Percentiles rank a stretch among this genome's conserved stretches.
Evolutionary conservation across 2,329 filamentous ascomycete genomes (phyloP).

Genomic region (Nothopassalora personata): DNA sequence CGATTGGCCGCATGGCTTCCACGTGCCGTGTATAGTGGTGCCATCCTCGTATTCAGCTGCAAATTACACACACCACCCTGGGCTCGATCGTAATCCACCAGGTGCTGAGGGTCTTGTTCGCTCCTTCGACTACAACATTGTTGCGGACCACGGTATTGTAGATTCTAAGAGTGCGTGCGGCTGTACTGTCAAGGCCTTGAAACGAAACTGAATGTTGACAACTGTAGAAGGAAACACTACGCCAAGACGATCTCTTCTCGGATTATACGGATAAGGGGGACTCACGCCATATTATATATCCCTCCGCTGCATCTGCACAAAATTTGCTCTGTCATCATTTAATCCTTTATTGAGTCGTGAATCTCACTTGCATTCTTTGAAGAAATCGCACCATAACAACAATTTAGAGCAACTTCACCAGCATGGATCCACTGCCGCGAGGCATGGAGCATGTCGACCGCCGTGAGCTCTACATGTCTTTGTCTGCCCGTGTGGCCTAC

Average conservation of each 20-base stretch:
- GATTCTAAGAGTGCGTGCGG: too few relatives aligned
- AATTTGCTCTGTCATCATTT: not conserved
- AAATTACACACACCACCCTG: too few relatives aligned
- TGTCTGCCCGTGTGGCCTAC: conserved; percentile 65
- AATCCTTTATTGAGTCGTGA: not conserved
- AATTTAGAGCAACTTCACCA: not conserved
- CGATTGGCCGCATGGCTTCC: not conserved
- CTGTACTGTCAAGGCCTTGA: too few relatives aligned
- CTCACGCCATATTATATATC: conserved; percentile 1
- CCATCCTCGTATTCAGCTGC: not conserved
- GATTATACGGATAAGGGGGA: too few relatives aligned
- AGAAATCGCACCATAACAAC: not conserved
- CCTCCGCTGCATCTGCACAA: not conserved
- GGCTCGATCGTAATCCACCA: too few relatives aligned
- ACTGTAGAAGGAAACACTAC: not conserved
- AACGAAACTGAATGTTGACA: too few relatives aligned
- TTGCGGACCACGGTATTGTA: too few relatives aligned
- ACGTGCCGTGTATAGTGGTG: not conserved
- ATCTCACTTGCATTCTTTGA: not conserved
- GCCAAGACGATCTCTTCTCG: not conserved
- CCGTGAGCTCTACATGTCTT: conserved; percentile 64
- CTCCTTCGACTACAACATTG: too few relatives aligned
- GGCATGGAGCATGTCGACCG: conserved; percentile 59
- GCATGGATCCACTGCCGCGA: conserved; percentile 16
- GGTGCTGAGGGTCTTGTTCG: too few relatives aligned